Conservation (phyloP, 1,284 basidiomycete genomes). For the Hortiboletus rubellus region DNA sequence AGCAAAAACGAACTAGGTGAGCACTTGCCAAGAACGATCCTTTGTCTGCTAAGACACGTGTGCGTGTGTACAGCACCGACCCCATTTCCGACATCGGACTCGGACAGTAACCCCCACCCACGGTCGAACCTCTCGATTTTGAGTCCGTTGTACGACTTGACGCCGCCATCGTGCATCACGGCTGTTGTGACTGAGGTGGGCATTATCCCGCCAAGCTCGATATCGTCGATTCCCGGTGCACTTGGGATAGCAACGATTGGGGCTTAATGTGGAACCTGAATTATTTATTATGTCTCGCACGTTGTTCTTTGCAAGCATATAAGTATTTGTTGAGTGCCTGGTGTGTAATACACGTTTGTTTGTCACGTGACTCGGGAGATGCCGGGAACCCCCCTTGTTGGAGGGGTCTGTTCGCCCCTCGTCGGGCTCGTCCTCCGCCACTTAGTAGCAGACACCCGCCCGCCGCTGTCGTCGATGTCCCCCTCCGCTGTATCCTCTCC, state of each 20-base stretch:
- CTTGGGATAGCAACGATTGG: conserved; percentile 46
- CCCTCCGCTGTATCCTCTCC: conserved; percentile 10
- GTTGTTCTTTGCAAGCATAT: neutral
- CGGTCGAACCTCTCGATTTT: conserved; percentile 65
- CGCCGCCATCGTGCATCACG: conserved; percentile 86
- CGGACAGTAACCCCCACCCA: conserved; percentile 8
- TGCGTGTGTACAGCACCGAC: conserved; percentile 20
- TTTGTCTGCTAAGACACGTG: conserved; percentile 8
- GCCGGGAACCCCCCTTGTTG: conserved; percentile 14
- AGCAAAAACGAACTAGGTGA: conserved; percentile 94
- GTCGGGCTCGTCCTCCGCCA: conserved; percentile 6
- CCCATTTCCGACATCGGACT: conserved; percentile 19
- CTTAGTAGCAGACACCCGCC: conserved; percentile 4
- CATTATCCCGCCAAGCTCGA: conserved; percentile 84
- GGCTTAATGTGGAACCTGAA: conserved; percentile 8
- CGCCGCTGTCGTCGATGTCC: conserved; percentile 28
- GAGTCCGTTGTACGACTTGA: conserved; percentile 89
- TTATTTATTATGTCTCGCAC: conserved; percentile 16
- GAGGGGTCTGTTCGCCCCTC: conserved; percentile 8
- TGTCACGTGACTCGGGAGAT: conserved; percentile 19
- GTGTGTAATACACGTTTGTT: conserved; percentile 19
- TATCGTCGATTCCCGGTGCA: conserved; percentile 76
- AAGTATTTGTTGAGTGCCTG: too few species aligned
- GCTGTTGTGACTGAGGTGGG: conserved; percentile 97
- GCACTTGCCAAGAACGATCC: conserved; percentile 9